Evolutionary conservation across 2,329 filamentous ascomycete genomes (phyloP), one percentile per base, ranked within the genome.

Genomic region (Aspergillus jensenii): DNA sequence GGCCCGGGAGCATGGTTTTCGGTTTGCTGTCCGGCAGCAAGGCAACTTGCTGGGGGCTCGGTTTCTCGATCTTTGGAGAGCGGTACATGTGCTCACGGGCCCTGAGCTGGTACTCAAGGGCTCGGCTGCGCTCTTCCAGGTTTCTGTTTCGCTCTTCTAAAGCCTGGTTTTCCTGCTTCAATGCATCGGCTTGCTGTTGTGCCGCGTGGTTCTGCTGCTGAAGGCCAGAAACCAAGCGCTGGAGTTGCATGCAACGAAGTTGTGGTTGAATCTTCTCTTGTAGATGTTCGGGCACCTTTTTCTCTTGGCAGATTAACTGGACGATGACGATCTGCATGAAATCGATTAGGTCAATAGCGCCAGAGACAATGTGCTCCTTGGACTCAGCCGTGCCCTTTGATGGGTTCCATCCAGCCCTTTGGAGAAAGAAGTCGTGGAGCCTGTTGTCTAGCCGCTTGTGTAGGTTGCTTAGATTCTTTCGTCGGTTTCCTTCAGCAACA

Each of bases 351-450:
- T 70, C 72, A 53, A 76, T 71, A 4, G 74, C 71, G 7, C 68
- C 73, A 62, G 74, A 71, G 12, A 75, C 71, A 19, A 75, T 75
- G 58, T 76, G 73, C 55, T 76, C 73, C 64, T 76, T 76, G n/a
- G 74, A 76, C 41, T 76, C 71, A 3, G 70, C 71, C 41, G 74
- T 64, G 60, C 70, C 75, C 60, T 76, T 75, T 37, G 70, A 67
- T 19, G 68, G 70, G 48, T 77, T 76, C 73, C 74, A 77, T 40
- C 74, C 73, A 15, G 74, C 74, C 15, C 67, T 67, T 60, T 74
- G 70, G 6, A 76, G 67, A 60, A 75, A 76, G 61, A 70, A 74
- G 58, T 75, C 71, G 49, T 74, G 71, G 37, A 76, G 69, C 3
- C 73, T 71, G 59, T 67, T 68, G 54, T 76, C 73, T 17, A 76